Evolutionary conservation across 108 stramenopile genomes (phyloP).

Genomic region (Cyclotella cryptica): DNA sequence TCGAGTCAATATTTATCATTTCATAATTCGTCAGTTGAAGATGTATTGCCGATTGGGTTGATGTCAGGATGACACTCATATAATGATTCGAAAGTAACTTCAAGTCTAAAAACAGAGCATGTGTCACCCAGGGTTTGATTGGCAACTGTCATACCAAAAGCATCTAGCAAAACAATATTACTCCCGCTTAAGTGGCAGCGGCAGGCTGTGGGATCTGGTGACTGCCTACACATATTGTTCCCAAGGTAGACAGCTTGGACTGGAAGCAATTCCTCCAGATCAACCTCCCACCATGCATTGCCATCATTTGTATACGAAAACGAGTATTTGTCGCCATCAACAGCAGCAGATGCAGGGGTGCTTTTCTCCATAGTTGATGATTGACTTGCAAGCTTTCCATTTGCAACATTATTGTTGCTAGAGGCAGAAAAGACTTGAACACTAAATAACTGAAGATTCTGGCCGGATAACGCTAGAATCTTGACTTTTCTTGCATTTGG

Average conservation of each 20-base stretch:
- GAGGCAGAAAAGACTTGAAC: not conserved
- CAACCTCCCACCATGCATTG: conserved; percentile 5
- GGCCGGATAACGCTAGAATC: not conserved
- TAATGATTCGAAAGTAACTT: too few relatives aligned
- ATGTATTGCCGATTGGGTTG: too few relatives aligned
- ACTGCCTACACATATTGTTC: not conserved
- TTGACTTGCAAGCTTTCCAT: not conserved
- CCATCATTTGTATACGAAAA: not conserved
- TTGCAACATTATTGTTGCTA: not conserved
- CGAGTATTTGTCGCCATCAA: conserved; percentile 3
- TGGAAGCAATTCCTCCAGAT: not conserved
- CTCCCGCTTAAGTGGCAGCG: conserved; percentile 5
- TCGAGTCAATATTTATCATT: too few relatives aligned
- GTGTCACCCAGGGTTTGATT: not conserved
- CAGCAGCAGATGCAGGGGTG: conserved; percentile 1
- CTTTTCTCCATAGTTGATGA: not conserved
- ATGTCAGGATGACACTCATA: too few relatives aligned
- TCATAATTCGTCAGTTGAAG: too few relatives aligned
- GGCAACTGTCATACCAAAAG: not conserved
- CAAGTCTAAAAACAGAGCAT: too few relatives aligned
- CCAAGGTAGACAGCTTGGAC: not conserved
- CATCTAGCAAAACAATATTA: not conserved
- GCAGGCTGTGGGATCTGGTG: not conserved
- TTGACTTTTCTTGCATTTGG: conserved; percentile 4
- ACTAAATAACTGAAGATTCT: not conserved